phyloP scores from a whole-genome alignment of 805 yeast species.

The Candida ovalis region DNA sequence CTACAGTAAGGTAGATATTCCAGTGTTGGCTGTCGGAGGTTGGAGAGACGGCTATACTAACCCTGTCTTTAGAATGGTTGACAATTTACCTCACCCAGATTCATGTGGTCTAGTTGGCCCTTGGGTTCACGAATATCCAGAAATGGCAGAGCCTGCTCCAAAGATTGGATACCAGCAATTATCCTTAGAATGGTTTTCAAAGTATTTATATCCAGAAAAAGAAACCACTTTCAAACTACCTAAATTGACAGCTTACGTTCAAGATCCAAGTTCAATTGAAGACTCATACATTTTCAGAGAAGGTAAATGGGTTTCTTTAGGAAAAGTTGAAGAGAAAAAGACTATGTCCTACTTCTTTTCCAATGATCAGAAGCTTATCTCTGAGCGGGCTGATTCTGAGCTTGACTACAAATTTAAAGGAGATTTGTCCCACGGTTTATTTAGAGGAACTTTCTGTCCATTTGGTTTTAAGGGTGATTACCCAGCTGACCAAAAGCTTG shows the following conservation, averaged over 20 bases:
- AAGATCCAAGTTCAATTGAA: conserved; percentile 37
- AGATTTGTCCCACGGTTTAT: conserved; percentile 37
- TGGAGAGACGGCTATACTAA: conserved; percentile 47
- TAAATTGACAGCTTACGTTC: conserved; percentile 37
- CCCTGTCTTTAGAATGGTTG: conserved; percentile 41
- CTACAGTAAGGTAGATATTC: conserved; percentile 36
- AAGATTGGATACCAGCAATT: conserved; percentile 41
- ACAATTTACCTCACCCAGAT: conserved; percentile 38
- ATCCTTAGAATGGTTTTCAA: conserved; percentile 38
- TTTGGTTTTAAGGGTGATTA: conserved; percentile 45
- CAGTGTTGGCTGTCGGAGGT: conserved; percentile 43
- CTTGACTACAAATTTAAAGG: conserved; percentile 28
- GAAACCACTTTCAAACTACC: conserved; percentile 30
- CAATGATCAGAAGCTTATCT: conserved; percentile 9
- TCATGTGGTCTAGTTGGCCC: conserved; percentile 40
- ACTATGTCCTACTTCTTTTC: conserved; percentile 13
- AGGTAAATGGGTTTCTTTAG: conserved; percentile 38
- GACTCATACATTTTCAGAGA: conserved; percentile 36
- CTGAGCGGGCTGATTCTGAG: background rate
- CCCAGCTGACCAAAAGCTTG: conserved; percentile 41
- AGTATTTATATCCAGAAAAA: conserved; percentile 31
- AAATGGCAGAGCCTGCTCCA: conserved; percentile 44
- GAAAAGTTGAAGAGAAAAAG: conserved; percentile 14
- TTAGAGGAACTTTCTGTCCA: conserved; percentile 45
- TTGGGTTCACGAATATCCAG: conserved; percentile 49